phyloP scores from a whole-genome alignment of 2,329 filamentous ascomycete species.

The Hypoxylon sp. region DNA sequence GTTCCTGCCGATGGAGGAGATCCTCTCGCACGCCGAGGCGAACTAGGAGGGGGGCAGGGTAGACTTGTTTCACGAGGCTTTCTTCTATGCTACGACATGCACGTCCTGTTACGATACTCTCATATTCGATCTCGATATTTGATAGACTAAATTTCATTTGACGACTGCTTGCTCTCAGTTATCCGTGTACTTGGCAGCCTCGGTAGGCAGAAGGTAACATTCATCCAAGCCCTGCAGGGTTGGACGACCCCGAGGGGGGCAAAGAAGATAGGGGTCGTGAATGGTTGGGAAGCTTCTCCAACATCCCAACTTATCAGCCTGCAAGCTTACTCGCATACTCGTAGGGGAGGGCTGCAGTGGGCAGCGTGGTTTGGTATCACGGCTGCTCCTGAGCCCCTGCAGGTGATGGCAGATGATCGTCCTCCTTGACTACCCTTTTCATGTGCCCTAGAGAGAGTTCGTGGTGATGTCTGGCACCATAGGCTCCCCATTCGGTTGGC shows the following conservation, averaged over 20 bases:
- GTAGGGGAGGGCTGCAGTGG: conserved; percentile 19
- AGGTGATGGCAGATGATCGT: conserved; percentile 30
- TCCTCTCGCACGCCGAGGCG: conserved; percentile 55
- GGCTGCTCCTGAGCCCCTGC: conserved; percentile 18
- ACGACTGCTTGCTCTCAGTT: too few species aligned
- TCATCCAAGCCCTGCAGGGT: not conserved
- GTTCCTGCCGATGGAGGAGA: conserved; percentile 54
- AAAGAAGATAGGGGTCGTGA: too few species aligned
- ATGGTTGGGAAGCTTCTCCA: conserved; percentile 2
- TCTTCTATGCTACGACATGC: not conserved
- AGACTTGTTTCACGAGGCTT: not conserved
- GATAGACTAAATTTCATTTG: not conserved
- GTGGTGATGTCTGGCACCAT: conserved; percentile 15
- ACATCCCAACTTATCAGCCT: not conserved
- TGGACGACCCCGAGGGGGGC: not conserved
- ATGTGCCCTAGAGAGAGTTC: too few species aligned
- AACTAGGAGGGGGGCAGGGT: not conserved
- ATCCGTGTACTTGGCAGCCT: too few species aligned
- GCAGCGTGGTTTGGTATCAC: too few species aligned
- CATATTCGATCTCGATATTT: too few species aligned
- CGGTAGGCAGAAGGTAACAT: too few species aligned
- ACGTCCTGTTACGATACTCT: not conserved
- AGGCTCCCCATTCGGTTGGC: not conserved
- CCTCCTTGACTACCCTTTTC: conserved; percentile 9
- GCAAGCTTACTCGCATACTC: not conserved